Percentiles rank a stretch among this genome's conserved stretches.
Evolutionary conservation across 805 yeast genomes (phyloP).

Genomic region (Candida krabiensis): DNA sequence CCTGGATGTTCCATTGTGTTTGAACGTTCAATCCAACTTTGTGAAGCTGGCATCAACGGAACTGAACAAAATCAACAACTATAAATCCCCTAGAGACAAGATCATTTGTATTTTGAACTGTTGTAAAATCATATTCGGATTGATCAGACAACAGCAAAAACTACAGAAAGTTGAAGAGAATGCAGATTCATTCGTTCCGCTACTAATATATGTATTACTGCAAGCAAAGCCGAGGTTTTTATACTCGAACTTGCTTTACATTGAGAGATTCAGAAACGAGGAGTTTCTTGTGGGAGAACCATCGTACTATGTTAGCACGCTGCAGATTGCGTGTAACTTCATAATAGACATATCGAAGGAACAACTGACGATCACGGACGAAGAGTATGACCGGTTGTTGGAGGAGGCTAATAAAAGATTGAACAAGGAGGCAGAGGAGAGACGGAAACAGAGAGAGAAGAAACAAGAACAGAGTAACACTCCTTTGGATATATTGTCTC

Average conservation of each 20-base stretch:
- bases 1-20: conserved; percentile 65
- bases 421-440: conserved; percentile 28
- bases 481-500: conserved; percentile 16
- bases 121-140: conserved; percentile 89
- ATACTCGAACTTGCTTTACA: conserved; percentile 78
- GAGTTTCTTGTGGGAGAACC: conserved; percentile 84
- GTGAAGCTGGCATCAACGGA: conserved; percentile 70
- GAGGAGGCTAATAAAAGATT: conserved; percentile 41
- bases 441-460: conserved; percentile 12
- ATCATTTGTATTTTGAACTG: conserved; percentile 87
- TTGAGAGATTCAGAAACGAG: conserved; percentile 78
- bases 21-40: conserved; percentile 50
- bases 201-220: conserved; percentile 75
- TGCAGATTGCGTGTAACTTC: conserved; percentile 85
- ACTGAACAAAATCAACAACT: conserved; percentile 72
- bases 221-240: conserved; percentile 64
- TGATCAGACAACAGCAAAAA: conserved; percentile 58
- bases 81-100: conserved; percentile 93
- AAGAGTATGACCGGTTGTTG: conserved; percentile 56
- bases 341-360: conserved; percentile 59
- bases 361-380: conserved; percentile 59
- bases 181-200: conserved; percentile 93
- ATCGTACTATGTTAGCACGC: conserved; percentile 85
- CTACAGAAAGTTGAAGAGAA: conserved; percentile 60
- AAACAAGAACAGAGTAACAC: conserved; percentile 7